These are phyloP conservation scores for Melanogaster broomeanus DNA, from an alignment of 768 basidiomycete genomes.

Conservation along the genomic window DNA sequence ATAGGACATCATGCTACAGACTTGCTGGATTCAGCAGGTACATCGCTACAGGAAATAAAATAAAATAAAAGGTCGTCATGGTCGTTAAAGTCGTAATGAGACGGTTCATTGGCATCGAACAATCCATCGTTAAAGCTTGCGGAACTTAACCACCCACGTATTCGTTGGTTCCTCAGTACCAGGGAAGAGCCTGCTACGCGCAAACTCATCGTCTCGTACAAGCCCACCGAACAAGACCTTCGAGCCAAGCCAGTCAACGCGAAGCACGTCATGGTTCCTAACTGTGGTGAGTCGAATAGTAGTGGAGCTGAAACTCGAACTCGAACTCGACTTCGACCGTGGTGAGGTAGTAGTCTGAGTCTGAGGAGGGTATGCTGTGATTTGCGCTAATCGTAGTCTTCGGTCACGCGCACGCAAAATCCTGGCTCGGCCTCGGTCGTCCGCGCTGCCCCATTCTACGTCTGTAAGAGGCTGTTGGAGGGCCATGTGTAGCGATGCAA, in stretches of 20 bases:
- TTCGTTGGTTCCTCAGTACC: constrained; percentile 1
- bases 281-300: not conserved
- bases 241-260: constrained; percentile 10
- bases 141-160: constrained; percentile 9
- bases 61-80: not conserved
- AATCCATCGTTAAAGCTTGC: not conserved
- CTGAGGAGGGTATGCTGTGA: not conserved
- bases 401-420: not conserved
- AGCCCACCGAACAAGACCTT: constrained; percentile 5
- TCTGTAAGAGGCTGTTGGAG: constrained; percentile 7
- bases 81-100: not conserved
- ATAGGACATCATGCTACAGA: too few relatives aligned
- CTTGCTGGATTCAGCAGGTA: too few relatives aligned
- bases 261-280: not conserved
- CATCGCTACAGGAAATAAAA: too few relatives aligned
- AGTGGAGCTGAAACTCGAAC: not conserved
- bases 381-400: not conserved
- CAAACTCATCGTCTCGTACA: constrained; percentile 3
- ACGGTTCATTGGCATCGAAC: not conserved
- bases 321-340: not conserved
- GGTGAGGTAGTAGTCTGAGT: not conserved
- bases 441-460: constrained; percentile 4
- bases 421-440: not conserved
- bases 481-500: constrained; percentile 1
- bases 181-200: constrained; percentile 6